Evolutionary conservation across 352 stramenopile genomes (phyloP), one percentile per base, ranked within the genome.

Genomic region (Globisporangium spinosum): DNA sequence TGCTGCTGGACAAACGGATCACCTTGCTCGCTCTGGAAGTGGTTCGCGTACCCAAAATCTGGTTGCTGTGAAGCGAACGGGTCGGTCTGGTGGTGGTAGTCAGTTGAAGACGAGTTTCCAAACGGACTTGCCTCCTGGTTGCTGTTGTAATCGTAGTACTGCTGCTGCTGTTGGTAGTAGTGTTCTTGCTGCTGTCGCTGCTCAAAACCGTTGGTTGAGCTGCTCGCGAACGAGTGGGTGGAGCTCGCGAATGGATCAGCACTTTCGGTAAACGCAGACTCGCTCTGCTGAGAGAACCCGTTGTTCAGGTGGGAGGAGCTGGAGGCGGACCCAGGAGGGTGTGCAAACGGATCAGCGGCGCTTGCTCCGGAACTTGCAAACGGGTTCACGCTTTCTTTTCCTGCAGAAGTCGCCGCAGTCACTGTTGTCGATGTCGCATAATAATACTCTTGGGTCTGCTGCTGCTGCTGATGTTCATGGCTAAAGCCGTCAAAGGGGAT

Each of bases 31-130:
- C 23, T 43, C 55, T 60, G 55, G 15, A 25, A 27, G 29, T 60
- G 29, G 12, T 17, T 55, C 10, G 34, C 13, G 20, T 62, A 60
- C 22, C 27, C 25, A 2, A 45, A 56, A n/a, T 38, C 35, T 40
- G 43, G 25, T 25, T 68, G 62, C 17, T 65, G 60, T 66, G 12
- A 68, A 34, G 62, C 57, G 57, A 54, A 73, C 71, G 56, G 72
- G 62, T 74, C 58, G 35, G 13, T 64, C 51, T n/a, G 57, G 6
- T 35, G 23, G 34, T 35, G 8, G 32, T 63, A 22, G 5, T 27
- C 25, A 27, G 34, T 10, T 20, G 54, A 13, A 32, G 54, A 25
- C 25, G 55, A 43, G 29, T 60, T 60, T 8, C 17, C 55, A 9
- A 60, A 60, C 29, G 29, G 55, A 60, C 29, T 35, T 13, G 35